Evolutionary conservation across 208 protist species (phyloP), one percentile per base, ranked within the genome.

Genomic region (Leishmania arabica): DNA sequence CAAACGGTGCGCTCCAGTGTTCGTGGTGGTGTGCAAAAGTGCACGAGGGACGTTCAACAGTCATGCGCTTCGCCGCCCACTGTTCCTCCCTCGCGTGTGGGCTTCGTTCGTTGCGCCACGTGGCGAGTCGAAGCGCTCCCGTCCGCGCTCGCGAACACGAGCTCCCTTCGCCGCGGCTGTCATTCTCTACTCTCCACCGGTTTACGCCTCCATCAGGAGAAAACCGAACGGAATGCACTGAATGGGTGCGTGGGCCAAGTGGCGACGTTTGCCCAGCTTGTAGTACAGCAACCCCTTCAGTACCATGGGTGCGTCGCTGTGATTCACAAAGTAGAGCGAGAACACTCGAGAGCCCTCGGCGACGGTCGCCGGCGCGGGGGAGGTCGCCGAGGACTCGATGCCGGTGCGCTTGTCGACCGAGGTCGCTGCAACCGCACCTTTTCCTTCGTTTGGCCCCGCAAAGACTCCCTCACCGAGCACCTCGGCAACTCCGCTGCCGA

Each of bases 211-310:
- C 64, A 91, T 69, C 62, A 88, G 75, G 3, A 97, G 51, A 51
- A 86, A 87, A 0, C 88, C 90, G 65, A 97, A 96, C 13, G 94
- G 83, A 53, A 97, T 91, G 62, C 85, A 88, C 31, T 82, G 83
- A n/a, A 96, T 86, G 6, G 90, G 83, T 27, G 83, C 82, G 6
- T 66, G 86, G 24, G 76, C 62, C 4, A 89, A 49, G 2, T 88
- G 60, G 58, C 80, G 78, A 42, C 77, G 79, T 4, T 86, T 83
- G 6, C 82, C 90, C 11, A 93, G 42, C 62, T 89, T 91, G 78
- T 96, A 97, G 76, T 95, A 95, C 8, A 97, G 78, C 49, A 95
- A 47, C 6, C 94, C 94, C 79, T 97, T 97, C 82, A 97, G 81
- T 31, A 95, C 83, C 40, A 81, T 86, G 1, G 90, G 88, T 31